Evolutionary conservation across 2,329 filamentous ascomycete genomes (phyloP), one percentile per base, ranked within the genome.

Genomic region (Dactylellina haptotyla): DNA sequence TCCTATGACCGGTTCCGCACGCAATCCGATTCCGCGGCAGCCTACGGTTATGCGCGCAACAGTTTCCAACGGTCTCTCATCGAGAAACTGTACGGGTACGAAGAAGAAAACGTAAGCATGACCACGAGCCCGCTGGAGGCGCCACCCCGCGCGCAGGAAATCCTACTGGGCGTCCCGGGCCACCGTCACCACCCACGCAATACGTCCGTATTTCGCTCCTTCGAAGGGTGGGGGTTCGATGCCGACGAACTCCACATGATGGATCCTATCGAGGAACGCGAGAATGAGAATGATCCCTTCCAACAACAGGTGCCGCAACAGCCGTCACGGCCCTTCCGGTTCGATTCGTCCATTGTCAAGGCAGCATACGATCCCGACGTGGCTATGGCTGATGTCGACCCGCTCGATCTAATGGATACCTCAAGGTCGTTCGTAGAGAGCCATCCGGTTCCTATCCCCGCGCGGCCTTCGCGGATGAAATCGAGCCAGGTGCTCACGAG

Each of bases 211-310:
- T 73, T 54, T 14, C 59, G 53, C 18, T 66, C 67, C 5, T 73
- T 66, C 23, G 67, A 65, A 43, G 67, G 67, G 8, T 73, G 67
- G 67, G 59, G 53, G 3, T 73, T 73, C 16, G 54, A 65, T 18
- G 20, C 67, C 41, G 59, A 73, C 10, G 59, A 73, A 14, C 23
- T 65, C 14, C 48, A 61, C 20, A 39, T 48, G 34, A 73, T 73
- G 67, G 61, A 73, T 54, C 67, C 67, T 3, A 73, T 53, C 2
- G 59, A 65, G 16, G 53, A 53, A 10, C 59, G 48, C 28, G 59
- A 54, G 26, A 32, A 54, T 32, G 58, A 58, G 39, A 32, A 46
- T 12, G 39, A 32, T 6, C n/a, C 9, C 46, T 20, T 12, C 16
- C 3, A 4, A 4, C 16, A 34, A 34, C 6, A 14, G 30, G 30